Base-by-base conservation (phyloP, 1,284 basidiomycete genomes). In the Ganoderma boninense region DNA sequence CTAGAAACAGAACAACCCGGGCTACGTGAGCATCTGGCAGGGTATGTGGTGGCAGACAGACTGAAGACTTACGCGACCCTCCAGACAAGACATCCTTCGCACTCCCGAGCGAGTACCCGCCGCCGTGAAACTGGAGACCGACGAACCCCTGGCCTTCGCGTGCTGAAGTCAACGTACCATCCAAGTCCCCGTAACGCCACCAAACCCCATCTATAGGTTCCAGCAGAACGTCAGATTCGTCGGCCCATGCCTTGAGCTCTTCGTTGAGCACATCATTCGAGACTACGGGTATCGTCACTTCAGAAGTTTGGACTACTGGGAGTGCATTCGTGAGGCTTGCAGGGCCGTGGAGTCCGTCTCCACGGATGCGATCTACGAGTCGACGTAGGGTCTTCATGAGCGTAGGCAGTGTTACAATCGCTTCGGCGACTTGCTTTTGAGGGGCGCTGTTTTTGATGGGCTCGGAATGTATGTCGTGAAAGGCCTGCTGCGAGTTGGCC, bases 91-190 rank as follows among this genome's bases (percentile, higher is more conserved):
- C 66, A 10, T 74, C 73, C 65, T 63, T 68, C 35, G 68, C 69
- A n/a, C 66, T 72, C 16, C 73, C 73, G 1, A 74, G 4, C 7
- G 64, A 14, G 20, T 74, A 74, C 4, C 69, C 69, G 20, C 73
- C 73, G n/a, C 73, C 73, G 52, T 74, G 73, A 18, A 74, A 69
- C 16, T 72, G 67, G 46, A 74, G 54, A 23, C 71, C 73, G 0
- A 74, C 59, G 2, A 40, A 49, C 26, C 66, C 66, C 2, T 26
- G 40, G 10, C 65, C 49, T 8, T 35, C 67, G 7, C 56, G 65
- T 16, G 56, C 68, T 2, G 43, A 38, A n/a, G 23, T 46, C 5
- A 72, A 26, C 3, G 56, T 8, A 13, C 52, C 32, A 5, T 67
- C 66, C 4, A 32, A 32, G 46, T 67, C 52, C 1, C 40, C 42